Conservation (phyloP, 2,329 filamentous ascomycete genomes). For the Claviceps maximensis region DNA sequence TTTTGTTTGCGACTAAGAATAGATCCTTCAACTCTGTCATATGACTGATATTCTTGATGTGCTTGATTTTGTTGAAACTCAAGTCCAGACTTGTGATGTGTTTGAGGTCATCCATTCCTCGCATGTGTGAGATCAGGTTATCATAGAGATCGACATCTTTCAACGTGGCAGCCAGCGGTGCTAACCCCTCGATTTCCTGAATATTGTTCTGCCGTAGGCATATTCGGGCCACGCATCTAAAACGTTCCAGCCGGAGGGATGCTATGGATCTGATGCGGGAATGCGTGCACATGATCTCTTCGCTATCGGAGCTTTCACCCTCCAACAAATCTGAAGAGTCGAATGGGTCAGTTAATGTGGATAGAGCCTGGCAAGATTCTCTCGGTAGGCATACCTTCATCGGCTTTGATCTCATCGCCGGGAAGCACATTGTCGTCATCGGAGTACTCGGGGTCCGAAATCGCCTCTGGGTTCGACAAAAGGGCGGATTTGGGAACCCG, state of each 20-base stretch:
- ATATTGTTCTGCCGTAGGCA: constrained; percentile 92
- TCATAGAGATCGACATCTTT: constrained; percentile 91
- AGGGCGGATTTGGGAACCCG: constrained; percentile 50
- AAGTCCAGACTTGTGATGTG: constrained; percentile 73
- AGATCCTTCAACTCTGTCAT: constrained; percentile 68
- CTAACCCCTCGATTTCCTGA: constrained; percentile 63
- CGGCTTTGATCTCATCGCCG: constrained; percentile 64
- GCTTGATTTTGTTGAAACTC: constrained; percentile 98
- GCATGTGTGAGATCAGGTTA: constrained; percentile 81
- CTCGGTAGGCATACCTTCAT: constrained; percentile 49
- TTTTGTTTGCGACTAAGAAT: constrained; percentile 92
- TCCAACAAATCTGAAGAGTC: constrained; percentile 42
- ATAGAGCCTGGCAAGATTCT: not conserved
- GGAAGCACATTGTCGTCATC: constrained; percentile 54
- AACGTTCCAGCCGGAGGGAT: constrained; percentile 69
- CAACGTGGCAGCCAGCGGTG: constrained; percentile 50
- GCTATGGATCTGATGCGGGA: constrained; percentile 68
- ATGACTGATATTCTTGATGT: constrained; percentile 80
- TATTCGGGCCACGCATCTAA: constrained; percentile 60
- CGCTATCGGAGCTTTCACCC: constrained; percentile 43
- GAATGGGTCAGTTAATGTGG: constrained; percentile 8
- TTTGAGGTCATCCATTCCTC: constrained; percentile 64
- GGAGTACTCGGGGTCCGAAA: constrained; percentile 77
- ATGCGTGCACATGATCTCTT: constrained; percentile 87
- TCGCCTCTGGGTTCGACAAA: constrained; percentile 64